Evolutionary conservation across 345 rosid species (phyloP), one percentile per base, ranked within the genome.

Genomic region (Trapa incisa): DNA sequence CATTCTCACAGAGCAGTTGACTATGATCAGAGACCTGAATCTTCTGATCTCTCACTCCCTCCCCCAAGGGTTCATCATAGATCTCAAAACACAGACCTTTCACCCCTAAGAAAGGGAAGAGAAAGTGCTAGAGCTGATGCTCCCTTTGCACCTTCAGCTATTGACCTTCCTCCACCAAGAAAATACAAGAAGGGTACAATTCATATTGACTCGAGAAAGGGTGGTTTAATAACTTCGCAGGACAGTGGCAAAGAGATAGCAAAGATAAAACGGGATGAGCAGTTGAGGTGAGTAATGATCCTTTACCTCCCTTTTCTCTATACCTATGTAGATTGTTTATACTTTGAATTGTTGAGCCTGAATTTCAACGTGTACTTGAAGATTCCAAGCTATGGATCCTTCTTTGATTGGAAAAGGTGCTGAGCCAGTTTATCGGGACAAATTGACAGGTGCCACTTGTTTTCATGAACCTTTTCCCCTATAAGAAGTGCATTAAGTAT

Each of bases 371-470:
- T 37, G 17, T 35, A 52, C 67, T 37, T 70, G 65, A 76, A 89
- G 99, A 79, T 86, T 87, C 80, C 74, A 79, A 53, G 80, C 78
- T 64, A 82, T 91, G 96, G 95, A 89, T 80, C 82, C 95, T 67
- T 76, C 85, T 75, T 11, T 78, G 66, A 94, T 86, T 39, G 96
- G 97, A 48, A 80, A 72, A 70, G 95, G 86, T 73, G 95, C 92
- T 38, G 92, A 83, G 78, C 84, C 91, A 50, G 87, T 94, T 38
- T 91, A 73, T 77, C 99, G 99, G 74, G 97, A 88, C 77, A 93
- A 88, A 79, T 75, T 48, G 64, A 83, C 88, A 89, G 99, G 88
- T 69, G 72, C 62, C 32, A 65, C 38, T 48, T 48, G 47, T 66
- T 60, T 11, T 14, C 37, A 32, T 63, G 60, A 12, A 60, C 43